Percentiles rank a stretch among this genome's conserved stretches.
Evolutionary conservation across 305 asterid genomes (phyloP).

Genomic region (Fraxinus sp.): DNA sequence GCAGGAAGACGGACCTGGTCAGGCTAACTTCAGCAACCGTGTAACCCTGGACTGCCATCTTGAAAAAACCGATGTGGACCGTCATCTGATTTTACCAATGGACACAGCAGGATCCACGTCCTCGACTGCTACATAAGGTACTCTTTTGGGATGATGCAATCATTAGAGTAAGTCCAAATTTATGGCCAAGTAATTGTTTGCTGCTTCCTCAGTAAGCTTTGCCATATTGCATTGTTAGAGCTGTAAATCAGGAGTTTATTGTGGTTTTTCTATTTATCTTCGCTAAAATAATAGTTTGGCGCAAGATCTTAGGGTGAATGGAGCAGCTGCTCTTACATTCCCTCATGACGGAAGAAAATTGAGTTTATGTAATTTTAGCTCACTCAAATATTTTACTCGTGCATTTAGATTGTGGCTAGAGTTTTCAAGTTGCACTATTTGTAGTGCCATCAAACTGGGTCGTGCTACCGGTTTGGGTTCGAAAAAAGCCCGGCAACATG

Average conservation of each 20-base stretch:
- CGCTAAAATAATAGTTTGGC: not conserved
- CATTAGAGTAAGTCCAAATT: not conserved
- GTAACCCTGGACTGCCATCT: slow-evolving; percentile 21
- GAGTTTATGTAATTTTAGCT: not conserved
- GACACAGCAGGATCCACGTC: not conserved
- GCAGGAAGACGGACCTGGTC: slow-evolving; percentile 28
- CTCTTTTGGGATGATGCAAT: slow-evolving; percentile 5
- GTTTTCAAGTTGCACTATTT: not conserved
- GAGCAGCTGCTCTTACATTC: not conserved
- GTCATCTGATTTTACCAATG: not conserved
- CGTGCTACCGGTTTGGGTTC: slow-evolving; percentile 7
- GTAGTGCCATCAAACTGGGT: slow-evolving; percentile 20
- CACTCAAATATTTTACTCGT: not conserved
- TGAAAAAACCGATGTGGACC: slow-evolving; percentile 20
- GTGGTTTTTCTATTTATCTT: slow-evolving; percentile 11
- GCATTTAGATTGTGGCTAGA: not conserved
- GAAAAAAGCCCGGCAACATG: slow-evolving; percentile 3
- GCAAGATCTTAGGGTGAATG: not conserved
- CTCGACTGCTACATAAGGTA: not conserved
- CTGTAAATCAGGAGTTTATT: slow-evolving; percentile 1
- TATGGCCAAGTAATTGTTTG: slow-evolving; percentile 37
- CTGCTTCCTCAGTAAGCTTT: slow-evolving; percentile 24
- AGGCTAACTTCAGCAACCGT: slow-evolving; percentile 26
- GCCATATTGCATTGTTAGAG: slow-evolving; percentile 24
- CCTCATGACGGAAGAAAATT: not conserved